Conservation (phyloP, 106 monocot species). For the Phalaenopsis aphrodite region DNA sequence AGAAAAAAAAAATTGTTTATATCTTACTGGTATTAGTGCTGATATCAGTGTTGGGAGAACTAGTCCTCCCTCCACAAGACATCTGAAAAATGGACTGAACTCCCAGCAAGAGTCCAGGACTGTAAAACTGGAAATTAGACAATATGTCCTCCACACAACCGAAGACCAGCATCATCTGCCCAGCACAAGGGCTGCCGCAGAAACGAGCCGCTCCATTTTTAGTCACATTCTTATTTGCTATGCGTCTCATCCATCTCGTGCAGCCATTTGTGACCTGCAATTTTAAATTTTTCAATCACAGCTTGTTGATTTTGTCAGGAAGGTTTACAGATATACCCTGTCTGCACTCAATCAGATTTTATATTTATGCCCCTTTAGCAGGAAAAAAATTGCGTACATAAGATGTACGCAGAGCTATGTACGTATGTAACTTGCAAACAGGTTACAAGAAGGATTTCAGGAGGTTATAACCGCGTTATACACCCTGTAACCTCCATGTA, state of each 20-base stretch:
- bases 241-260: not conserved
- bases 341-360: no score
- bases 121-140: constrained; percentile 19
- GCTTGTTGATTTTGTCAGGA: no score
- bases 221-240: not conserved
- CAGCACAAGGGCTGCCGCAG: constrained; percentile 17
- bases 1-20: not conserved
- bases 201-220: not conserved
- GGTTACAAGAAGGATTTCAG: no score
- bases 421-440: no score
- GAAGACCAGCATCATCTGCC: constrained; percentile 17
- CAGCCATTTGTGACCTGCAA: constrained; percentile 11
- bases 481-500: no score
- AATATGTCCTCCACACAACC: constrained; percentile 17
- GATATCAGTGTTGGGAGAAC: not conserved
- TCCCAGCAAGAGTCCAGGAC: constrained; percentile 9
- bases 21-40: constrained; percentile 1
- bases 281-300: not conserved
- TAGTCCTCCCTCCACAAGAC: constrained; percentile 13
- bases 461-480: no score
- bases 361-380: no score
- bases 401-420: no score
- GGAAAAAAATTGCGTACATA: no score
- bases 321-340: no score
- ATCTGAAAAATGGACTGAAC: constrained; percentile 15